Evolutionary conservation across 805 yeast genomes (phyloP), one percentile per base, ranked within the genome.

Genomic region (Suhomyces faveliae): DNA sequence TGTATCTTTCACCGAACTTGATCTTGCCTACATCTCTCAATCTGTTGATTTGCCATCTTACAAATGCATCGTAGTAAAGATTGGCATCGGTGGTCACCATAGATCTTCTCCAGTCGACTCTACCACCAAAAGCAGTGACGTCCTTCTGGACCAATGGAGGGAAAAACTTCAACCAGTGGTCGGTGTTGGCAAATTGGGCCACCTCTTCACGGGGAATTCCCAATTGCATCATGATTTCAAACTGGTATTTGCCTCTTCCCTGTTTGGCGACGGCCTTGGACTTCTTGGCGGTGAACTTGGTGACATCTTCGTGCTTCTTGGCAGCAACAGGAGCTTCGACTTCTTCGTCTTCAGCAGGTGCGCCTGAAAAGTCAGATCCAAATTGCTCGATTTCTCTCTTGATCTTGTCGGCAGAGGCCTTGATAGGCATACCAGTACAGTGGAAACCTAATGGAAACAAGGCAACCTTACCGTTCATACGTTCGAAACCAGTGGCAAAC

Each of bases 371-470:
- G 61, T 89, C 90, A 13, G 70, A 75, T 45, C 99, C 99, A 64
- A 94, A 94, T 67, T 80, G 67, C 72, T 94, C 97, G 50, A 91
- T 77, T 76, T 94, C 99, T 68, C 99, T 84, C 63, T 81, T 82
- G 63, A 94, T 79, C 72, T 94, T 92, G 72, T 92, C 99, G 43
- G 99, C 98, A 61, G 96, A 80, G 23, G 98, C 92, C 65, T 83
- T 78, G 67, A 94, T 94, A 46, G 99, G 98, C 97, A 94, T 87
- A 78, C 99, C 99, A 29, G 99, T 94, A 80, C 99, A 94, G 72
- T 94, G 99, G 85, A 92, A 94, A 43, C 99, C 99, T 49, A 94
- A 78, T 44, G 99, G 98, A 74, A 89, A 94, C 51, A 91, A 74
- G 30, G 97, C 96, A 59, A 87, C 80, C 71, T 86, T 89, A 56